phyloP scores from a whole-genome alignment of 208 protist species.

The Leishmania aethiopica region DNA sequence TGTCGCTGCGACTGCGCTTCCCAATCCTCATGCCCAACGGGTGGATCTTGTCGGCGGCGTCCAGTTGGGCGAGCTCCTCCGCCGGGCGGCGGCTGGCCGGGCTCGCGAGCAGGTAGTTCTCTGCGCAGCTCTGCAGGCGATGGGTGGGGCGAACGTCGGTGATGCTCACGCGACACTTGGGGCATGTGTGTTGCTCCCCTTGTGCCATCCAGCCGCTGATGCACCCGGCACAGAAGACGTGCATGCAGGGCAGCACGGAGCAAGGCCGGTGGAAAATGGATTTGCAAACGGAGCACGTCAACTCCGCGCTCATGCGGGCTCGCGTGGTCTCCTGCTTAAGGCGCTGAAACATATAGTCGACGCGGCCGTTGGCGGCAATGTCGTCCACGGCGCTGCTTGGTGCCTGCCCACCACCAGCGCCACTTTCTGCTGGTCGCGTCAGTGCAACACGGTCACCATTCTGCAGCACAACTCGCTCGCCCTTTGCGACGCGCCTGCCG shows the following conservation, averaged over 20 bases:
- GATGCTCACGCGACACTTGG: constrained; percentile 62
- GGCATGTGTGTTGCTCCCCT: constrained; percentile 39
- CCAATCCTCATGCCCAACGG: constrained; percentile 38
- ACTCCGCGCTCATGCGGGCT: constrained; percentile 52
- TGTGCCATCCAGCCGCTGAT: constrained; percentile 69
- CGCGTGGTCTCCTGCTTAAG: constrained; percentile 41
- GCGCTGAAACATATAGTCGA: constrained; percentile 69
- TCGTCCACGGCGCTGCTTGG: background rate
- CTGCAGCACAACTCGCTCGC: constrained; percentile 43
- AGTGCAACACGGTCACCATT: constrained; percentile 59
- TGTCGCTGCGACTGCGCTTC: constrained; percentile 41
- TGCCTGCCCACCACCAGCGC: background rate
- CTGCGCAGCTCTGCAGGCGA: constrained; percentile 75
- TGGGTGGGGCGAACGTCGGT: constrained; percentile 77
- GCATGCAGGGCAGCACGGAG: constrained; percentile 86
- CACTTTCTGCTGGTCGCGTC: constrained; percentile 27
- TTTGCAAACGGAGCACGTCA: constrained; percentile 81
- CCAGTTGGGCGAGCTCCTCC: constrained; percentile 51
- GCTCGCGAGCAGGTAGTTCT: constrained; percentile 58
- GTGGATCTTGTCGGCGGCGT: constrained; percentile 63
- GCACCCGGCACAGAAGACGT: constrained; percentile 88
- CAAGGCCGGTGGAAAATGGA: constrained; percentile 74
- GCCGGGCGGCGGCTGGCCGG: constrained; percentile 37
- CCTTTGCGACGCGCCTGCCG: constrained; percentile 50
- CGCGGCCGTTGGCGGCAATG: constrained; percentile 15